Evolutionary conservation across 2,329 filamentous ascomycete genomes (phyloP).

Genomic region (Tolypocladium amazonense): DNA sequence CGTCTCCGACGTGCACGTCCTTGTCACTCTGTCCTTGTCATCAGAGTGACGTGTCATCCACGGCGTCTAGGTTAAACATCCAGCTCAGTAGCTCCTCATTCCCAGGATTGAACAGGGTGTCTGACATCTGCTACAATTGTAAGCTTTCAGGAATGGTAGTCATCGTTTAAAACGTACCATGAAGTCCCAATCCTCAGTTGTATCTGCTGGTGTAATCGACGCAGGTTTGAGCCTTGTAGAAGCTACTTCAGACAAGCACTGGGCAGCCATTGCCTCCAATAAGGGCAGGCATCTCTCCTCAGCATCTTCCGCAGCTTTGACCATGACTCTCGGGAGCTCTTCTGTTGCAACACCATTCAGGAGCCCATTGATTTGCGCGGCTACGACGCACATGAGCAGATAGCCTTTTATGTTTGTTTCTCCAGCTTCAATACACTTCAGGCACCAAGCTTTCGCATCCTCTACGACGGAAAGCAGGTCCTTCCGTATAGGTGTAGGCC

Average conservation of each 20-base stretch:
- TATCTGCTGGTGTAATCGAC: background rate
- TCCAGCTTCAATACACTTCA: constrained; percentile 30
- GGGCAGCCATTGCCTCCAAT: constrained; percentile 14
- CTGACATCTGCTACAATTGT: background rate
- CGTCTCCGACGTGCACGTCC: too few relatives aligned
- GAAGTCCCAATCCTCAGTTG: constrained; percentile 12
- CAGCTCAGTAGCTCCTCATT: background rate
- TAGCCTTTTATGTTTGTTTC: constrained; percentile 47
- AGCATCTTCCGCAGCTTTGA: constrained; percentile 26
- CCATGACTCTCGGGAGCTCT: constrained; percentile 17
- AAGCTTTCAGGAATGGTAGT: background rate
- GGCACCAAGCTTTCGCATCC: constrained; percentile 27
- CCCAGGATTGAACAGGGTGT: background rate
- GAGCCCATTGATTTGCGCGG: constrained; percentile 30
- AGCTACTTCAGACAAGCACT: background rate
- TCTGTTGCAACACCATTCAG: constrained; percentile 4
- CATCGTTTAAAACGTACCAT: constrained; percentile 8
- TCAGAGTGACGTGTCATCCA: too few relatives aligned
- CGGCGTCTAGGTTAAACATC: too few relatives aligned
- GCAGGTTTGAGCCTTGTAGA: background rate
- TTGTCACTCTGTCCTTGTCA: too few relatives aligned
- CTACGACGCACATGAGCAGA: constrained; percentile 21
- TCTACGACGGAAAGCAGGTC: constrained; percentile 32
- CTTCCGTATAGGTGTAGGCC: constrained; percentile 19
- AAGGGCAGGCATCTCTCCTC: constrained; percentile 20